These are phyloP conservation scores for Plasmodium billcollinsi DNA, from an alignment of 169 alveolate species.

Conservation along the genomic window DNA sequence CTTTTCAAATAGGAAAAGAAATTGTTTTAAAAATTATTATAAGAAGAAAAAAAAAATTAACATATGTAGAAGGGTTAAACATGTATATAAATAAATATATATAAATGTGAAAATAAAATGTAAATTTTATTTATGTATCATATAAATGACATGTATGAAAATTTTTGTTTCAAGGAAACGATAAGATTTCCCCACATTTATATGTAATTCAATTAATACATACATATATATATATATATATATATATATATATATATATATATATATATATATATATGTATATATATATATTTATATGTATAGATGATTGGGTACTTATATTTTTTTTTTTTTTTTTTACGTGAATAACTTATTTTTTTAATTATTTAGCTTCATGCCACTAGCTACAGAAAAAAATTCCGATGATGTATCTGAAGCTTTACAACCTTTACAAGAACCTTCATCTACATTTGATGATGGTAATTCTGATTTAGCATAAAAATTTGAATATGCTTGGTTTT, in stretches of 20 bases:
- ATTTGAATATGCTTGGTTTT: neutral
- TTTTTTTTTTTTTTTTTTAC: neutral
- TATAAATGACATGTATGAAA: too few species aligned
- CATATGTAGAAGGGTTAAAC: neutral
- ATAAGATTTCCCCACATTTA: too few species aligned
- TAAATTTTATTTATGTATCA: too few species aligned
- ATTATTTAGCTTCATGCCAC: slow-evolving; percentile 11
- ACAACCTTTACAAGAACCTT: neutral
- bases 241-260: too few species aligned
- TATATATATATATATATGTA: too few species aligned
- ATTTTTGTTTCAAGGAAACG: too few species aligned
- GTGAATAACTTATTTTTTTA: neutral
- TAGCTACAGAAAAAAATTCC: slow-evolving; percentile 44
- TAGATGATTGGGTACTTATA: neutral
- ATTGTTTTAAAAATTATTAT: too few species aligned
- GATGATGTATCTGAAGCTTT: slow-evolving; percentile 28
- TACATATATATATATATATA: too few species aligned
- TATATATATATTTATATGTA: too few species aligned
- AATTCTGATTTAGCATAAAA: neutral
- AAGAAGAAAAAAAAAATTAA: neutral
- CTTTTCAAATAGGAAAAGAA: too few species aligned
- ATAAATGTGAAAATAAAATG: neutral
- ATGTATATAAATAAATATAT: neutral
- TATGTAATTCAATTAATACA: too few species aligned
- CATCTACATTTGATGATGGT: slow-evolving; percentile 3